Evolutionary conservation across 75 land plant genomes (phyloP).

Genomic region (Pinus taeda): DNA sequence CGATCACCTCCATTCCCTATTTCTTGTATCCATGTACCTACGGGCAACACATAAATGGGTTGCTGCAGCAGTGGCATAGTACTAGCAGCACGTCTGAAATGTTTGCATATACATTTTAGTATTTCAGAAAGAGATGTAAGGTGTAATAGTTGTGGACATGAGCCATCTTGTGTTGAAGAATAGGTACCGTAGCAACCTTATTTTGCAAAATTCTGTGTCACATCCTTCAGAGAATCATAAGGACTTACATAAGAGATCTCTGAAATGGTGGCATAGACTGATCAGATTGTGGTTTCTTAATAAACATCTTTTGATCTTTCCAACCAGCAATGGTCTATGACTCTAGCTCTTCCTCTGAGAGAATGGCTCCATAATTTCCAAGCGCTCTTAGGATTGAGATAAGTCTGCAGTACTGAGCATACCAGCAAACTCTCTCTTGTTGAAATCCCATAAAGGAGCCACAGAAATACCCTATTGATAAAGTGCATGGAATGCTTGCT

Average conservation of each 20-base stretch:
- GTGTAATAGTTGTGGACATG: conserved; percentile 81
- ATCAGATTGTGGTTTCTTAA: too few species aligned
- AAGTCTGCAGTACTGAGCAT: too few species aligned
- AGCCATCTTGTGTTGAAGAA: conserved; percentile 69
- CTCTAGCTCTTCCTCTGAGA: too few species aligned
- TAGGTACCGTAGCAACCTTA: conserved; percentile 82
- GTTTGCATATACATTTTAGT: conserved; percentile 72
- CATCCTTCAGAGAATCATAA: conserved; percentile 73
- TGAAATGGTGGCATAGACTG: too few species aligned
- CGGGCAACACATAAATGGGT: conserved; percentile 61
- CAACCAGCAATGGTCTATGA: too few species aligned
- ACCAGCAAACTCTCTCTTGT: too few species aligned
- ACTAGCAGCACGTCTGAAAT: conserved; percentile 69
- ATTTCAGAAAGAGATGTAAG: conserved; percentile 95
- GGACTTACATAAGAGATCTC: conserved; percentile 97
- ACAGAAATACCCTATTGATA: too few species aligned
- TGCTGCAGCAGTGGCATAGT: conserved; percentile 70
- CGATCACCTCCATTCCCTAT: conserved; percentile 55
- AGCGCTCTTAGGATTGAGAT: too few species aligned
- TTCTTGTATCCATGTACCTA: conserved; percentile 82
- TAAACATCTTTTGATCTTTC: too few species aligned
- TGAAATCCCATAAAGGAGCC: too few species aligned
- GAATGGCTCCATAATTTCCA: too few species aligned
- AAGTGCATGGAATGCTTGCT: too few species aligned
- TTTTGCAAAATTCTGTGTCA: conserved; percentile 65